phyloP scores from a whole-genome alignment of 345 rosid genomes.

The Sisymbrium irio region DNA sequence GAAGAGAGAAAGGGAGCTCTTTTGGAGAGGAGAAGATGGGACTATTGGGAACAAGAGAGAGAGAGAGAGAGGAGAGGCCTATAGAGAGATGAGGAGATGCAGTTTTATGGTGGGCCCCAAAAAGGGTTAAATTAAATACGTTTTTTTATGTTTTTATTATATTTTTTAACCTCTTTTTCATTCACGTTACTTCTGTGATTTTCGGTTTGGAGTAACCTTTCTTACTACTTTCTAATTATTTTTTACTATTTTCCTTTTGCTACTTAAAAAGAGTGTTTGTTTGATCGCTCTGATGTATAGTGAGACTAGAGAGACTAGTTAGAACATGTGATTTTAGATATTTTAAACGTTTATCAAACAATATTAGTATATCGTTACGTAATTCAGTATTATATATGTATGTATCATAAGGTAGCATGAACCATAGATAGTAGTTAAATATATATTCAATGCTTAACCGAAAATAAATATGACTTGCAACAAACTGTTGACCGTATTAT shows the following conservation, averaged over 20 bases:
- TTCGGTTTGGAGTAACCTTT: conserved; percentile 10
- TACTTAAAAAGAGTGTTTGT: too few relatives aligned
- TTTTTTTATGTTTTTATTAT: background rate
- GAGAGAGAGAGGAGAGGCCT: conserved; percentile 16
- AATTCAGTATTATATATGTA: background rate
- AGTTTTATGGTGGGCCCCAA: conserved; percentile 28
- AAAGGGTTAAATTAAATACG: background rate
- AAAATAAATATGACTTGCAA: background rate
- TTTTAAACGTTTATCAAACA: background rate
- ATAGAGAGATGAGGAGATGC: conserved; percentile 18
- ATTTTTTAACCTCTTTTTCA: background rate
- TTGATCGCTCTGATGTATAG: too few relatives aligned
- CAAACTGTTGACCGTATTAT: background rate
- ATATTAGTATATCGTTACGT: background rate
- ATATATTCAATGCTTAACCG: background rate
- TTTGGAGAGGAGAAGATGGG: background rate
- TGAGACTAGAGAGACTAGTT: too few relatives aligned
- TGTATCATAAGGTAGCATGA: too few relatives aligned
- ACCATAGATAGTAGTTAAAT: too few relatives aligned
- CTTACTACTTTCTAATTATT: background rate
- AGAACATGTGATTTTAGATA: background rate
- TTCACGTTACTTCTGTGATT: conserved; percentile 25
- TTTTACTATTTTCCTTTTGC: background rate
- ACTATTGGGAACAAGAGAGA: background rate
- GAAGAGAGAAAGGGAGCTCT: background rate